These are phyloP conservation scores for Vigna trinervia DNA, from an alignment of 306 rosid species.

Conservation along the genomic window DNA sequence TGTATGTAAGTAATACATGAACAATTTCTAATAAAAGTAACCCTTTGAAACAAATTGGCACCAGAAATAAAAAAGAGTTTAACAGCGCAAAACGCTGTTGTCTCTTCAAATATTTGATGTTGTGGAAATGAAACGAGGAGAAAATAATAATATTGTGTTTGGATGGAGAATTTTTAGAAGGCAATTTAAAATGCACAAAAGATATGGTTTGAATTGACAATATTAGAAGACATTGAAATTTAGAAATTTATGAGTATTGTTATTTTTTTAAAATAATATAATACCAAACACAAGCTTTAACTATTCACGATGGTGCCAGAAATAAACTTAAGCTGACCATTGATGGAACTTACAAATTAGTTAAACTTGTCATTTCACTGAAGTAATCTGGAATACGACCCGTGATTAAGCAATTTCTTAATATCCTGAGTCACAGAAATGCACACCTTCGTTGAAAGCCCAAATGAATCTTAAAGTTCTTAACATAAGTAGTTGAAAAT, in stretches of 20 bases:
- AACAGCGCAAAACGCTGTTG: background rate
- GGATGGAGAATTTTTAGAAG: too few relatives aligned
- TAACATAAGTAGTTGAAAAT: conserved; percentile 8
- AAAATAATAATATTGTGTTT: too few relatives aligned
- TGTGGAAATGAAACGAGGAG: too few relatives aligned
- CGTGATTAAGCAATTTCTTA: conserved; percentile 79
- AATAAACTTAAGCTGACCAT: background rate
- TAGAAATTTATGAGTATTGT: too few relatives aligned
- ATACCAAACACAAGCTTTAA: too few relatives aligned
- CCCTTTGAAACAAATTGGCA: background rate
- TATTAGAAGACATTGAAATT: too few relatives aligned
- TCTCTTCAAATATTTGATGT: background rate
- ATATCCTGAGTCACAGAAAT: conserved; percentile 57
- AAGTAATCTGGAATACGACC: conserved; percentile 57
- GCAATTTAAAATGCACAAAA: too few relatives aligned
- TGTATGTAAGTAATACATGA: background rate
- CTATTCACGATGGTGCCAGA: too few relatives aligned
- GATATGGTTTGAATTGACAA: too few relatives aligned
- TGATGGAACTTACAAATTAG: conserved; percentile 59
- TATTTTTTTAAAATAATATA: too few relatives aligned
- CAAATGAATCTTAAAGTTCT: background rate
- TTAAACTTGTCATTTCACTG: conserved; percentile 34
- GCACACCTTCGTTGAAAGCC: background rate
- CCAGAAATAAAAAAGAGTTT: background rate
- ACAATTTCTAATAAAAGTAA: background rate